Evolutionary conservation across 2,329 filamentous ascomycete species (phyloP), one percentile per base, ranked within the genome.

Genomic region (Clathrospora elynae): DNA sequence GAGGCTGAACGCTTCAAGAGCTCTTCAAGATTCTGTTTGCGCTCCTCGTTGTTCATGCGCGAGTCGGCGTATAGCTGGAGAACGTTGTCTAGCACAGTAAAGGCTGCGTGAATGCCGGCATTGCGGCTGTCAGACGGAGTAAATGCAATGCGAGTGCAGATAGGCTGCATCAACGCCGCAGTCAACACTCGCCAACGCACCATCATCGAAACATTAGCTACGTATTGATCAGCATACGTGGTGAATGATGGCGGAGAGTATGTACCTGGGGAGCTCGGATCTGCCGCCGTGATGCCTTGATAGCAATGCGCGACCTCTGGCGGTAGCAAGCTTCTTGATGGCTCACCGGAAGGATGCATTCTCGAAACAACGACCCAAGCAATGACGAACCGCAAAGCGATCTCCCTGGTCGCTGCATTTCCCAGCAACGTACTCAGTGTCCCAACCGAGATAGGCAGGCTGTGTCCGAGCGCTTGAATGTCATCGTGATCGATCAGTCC

Each of bases 141-240:
- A 40, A 69, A 64, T 5, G 59, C 34, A 14, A 58, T 55, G 9
- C 50, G 51, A 30, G 52, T 49, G 37, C 67, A 69, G 2, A 40
- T 50, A 2, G 59, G 41, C 10, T 62, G 57, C 34, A 66, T 38
- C 11, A 69, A 57, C 24, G 60, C 55, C 2, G 67, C 59, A 17
- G 64, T 66, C 13, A 66, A 48, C 0, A 53, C 49, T 8, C 67
- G 61, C 68, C 68, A 71, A 25, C 54, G 59, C 13, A 56, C 53
- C 5, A 61, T 37, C 6, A 58, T 51, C 11, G 54, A 28, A 1
- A 36, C 14, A 16, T 55, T 55, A 7, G 33, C 65, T 68, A 2
- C n/a, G n/a, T n/a, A n/a, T n/a, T n/a, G n/a, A n/a, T n/a, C n/a
- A n/a, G n/a, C n/a, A n/a, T n/a, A n/a, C n/a, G n/a, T n/a, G n/a